Evolutionary conservation across 495 filamentous ascomycete genomes (phyloP).

Genomic region (Antarctomyces pellizariae): DNA sequence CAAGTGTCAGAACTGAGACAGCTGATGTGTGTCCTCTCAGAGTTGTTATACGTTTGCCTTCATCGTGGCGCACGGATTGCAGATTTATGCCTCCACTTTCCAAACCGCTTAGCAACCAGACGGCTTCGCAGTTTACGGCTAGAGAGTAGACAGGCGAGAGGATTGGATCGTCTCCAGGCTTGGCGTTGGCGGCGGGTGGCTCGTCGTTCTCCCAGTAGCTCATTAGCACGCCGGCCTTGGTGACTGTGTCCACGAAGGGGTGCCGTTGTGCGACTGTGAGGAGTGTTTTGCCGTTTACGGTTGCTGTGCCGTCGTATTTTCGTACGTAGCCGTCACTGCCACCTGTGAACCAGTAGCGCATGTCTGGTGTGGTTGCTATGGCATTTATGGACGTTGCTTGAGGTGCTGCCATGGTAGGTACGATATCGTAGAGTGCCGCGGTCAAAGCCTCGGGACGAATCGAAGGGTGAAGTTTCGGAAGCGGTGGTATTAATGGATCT

Average conservation of each 20-base stretch:
- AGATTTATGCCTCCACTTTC: constrained; percentile 86
- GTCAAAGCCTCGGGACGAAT: constrained; percentile 60
- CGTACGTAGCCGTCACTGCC: constrained; percentile 86
- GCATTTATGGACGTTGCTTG: constrained; percentile 92
- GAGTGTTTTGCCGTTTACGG: constrained; percentile 81
- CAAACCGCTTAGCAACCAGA: constrained; percentile 78
- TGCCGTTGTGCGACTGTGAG: constrained; percentile 90
- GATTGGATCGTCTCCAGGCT: constrained; percentile 22
- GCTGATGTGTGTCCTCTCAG: constrained; percentile 75
- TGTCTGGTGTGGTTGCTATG: constrained; percentile 75
- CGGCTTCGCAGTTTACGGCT: constrained; percentile 65
- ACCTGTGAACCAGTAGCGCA: constrained; percentile 86
- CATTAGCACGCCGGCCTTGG: constrained; percentile 77
- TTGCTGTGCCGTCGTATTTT: constrained; percentile 87
- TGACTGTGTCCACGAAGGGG: constrained; percentile 92
- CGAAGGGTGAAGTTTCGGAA: constrained; percentile 7
- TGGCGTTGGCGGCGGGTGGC: constrained; percentile 17
- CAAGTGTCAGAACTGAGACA: constrained; percentile 66
- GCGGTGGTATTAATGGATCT: constrained; percentile 6
- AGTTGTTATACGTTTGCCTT: constrained; percentile 65
- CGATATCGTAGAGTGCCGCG: constrained; percentile 82
- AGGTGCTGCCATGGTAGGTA: constrained; percentile 88
- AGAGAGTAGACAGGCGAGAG: constrained; percentile 84
- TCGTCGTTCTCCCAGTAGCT: constrained; percentile 90
- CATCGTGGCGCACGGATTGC: constrained; percentile 84